phyloP scores from a whole-genome alignment of 495 filamentous ascomycete genomes.

The Achaetomiella virescens region DNA sequence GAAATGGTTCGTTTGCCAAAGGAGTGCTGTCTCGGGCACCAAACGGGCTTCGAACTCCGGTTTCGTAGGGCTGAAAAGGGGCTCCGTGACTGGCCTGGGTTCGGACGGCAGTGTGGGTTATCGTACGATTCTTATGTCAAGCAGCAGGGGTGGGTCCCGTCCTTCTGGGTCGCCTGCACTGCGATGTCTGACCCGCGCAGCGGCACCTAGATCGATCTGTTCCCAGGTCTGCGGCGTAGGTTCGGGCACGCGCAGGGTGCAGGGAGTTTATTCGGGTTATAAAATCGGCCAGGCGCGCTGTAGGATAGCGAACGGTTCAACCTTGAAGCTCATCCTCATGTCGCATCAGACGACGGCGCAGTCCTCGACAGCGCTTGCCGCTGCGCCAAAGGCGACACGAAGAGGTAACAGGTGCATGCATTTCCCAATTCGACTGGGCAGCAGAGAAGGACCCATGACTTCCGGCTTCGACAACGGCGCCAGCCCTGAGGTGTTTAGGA shows the following conservation, averaged over 20 bases:
- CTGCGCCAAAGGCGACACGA: too few species aligned
- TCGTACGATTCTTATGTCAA: slow-evolving; percentile 35
- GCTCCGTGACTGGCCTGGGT: not conserved
- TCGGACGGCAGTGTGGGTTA: slow-evolving; percentile 10
- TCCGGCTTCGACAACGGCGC: too few species aligned
- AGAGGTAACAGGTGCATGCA: too few species aligned
- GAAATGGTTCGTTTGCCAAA: not conserved
- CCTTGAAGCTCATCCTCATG: too few species aligned
- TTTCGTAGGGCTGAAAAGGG: slow-evolving; percentile 7
- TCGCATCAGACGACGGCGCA: too few species aligned
- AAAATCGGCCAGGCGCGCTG: not conserved
- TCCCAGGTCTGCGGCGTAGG: not conserved
- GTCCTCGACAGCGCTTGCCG: too few species aligned
- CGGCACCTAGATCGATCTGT: slow-evolving; percentile 3
- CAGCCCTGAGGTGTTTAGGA: too few species aligned
- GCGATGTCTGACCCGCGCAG: not conserved
- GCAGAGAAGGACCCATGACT: too few species aligned
- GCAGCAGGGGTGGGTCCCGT: slow-evolving; percentile 10
- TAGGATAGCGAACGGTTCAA: not conserved
- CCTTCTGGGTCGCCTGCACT: slow-evolving; percentile 5
- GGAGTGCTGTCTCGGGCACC: not conserved
- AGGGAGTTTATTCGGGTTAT: not conserved
- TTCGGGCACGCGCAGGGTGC: not conserved
- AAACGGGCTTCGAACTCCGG: not conserved
- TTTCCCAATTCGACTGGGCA: too few species aligned